These are phyloP conservation scores for Rhinocladiella similis DNA, from an alignment of 2,329 filamentous ascomycete genomes.

Conservation along the genomic window DNA sequence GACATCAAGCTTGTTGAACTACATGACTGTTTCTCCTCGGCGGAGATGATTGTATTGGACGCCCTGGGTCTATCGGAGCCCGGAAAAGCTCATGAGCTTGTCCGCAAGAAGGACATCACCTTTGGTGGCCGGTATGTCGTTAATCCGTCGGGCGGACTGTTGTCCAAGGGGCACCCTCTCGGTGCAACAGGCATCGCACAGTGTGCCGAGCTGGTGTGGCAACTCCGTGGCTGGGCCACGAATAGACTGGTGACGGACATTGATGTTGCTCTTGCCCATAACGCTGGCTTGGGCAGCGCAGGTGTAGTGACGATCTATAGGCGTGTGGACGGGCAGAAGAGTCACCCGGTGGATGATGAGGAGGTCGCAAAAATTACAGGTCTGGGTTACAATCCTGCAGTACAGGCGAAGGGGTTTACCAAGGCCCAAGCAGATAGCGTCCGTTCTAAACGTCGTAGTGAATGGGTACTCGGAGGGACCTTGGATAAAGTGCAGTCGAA, in stretches of 20 bases:
- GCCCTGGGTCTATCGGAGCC: conserved; percentile 74
- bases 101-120: conserved; percentile 83
- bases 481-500: conserved; percentile 70
- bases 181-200: conserved; percentile 94
- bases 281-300: conserved; percentile 86
- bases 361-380: conserved; percentile 66
- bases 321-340: conserved; percentile 72
- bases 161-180: conserved; percentile 93
- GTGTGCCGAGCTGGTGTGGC: conserved; percentile 93
- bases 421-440: conserved; percentile 67
- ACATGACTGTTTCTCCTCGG: conserved; percentile 95
- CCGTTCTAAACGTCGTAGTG: conserved; percentile 65
- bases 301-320: conserved; percentile 88
- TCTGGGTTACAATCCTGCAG: conserved; percentile 88
- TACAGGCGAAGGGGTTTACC: conserved; percentile 86
- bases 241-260: conserved; percentile 74
- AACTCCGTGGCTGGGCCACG: conserved; percentile 92
- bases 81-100: conserved; percentile 89
- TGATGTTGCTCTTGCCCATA: conserved; percentile 80
- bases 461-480: conserved; percentile 78
- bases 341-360: conserved; percentile 60
- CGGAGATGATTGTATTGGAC: conserved; percentile 89
- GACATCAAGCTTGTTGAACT: conserved; percentile 86
- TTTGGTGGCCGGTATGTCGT: conserved; percentile 80
- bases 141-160: conserved; percentile 91